Percentiles rank a stretch among this genome's conserved stretches.
Evolutionary conservation across 305 asterid species (phyloP).

Genomic region (Solanum hybrid): DNA sequence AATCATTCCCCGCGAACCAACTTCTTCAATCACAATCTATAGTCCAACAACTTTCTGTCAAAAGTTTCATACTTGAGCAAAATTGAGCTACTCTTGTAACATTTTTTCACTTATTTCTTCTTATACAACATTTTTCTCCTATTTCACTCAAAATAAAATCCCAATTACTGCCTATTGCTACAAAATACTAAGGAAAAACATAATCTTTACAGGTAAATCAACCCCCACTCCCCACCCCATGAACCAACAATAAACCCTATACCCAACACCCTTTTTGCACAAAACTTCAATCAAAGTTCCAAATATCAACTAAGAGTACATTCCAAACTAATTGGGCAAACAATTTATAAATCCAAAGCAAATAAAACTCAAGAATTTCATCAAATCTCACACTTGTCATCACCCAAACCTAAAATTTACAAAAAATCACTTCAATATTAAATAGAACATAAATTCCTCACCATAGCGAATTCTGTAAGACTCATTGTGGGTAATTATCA

Average conservation of each 20-base stretch:
- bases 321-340: background rate
- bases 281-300: background rate
- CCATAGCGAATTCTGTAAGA: conserved; percentile 62
- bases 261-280: background rate
- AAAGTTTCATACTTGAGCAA: background rate
- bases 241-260: background rate
- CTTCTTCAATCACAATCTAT: background rate
- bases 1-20: background rate
- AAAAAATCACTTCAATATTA: background rate
- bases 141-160: background rate
- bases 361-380: background rate
- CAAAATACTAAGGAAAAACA: background rate
- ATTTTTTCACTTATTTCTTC: background rate
- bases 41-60: background rate
- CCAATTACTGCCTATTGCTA: background rate
- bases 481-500: conserved; percentile 27
- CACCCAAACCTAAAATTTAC: background rate
- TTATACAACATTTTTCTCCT: background rate
- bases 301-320: background rate
- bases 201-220: background rate
- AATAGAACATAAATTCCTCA: conserved; percentile 6
- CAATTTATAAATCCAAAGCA: background rate
- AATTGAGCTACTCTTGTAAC: background rate
- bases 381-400: background rate
- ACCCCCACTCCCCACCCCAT: background rate